phyloP scores from a whole-genome alignment of 2,329 filamentous ascomycete species.

The Lasiodiplodia hormozganensis region DNA sequence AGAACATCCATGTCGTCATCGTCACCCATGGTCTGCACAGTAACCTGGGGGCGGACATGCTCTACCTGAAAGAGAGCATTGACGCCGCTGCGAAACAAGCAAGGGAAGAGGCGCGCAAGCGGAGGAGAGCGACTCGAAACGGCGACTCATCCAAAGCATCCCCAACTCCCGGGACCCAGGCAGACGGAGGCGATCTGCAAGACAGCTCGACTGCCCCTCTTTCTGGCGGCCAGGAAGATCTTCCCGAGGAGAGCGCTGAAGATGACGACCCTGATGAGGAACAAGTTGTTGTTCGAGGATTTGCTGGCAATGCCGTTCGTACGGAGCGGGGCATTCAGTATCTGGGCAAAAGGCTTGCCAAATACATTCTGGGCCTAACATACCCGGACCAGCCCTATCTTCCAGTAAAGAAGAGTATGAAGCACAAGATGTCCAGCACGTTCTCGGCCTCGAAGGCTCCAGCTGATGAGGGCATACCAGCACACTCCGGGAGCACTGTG shows the following conservation, averaged over 20 bases:
- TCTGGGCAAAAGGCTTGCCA: conserved; percentile 90
- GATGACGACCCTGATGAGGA: conserved; percentile 74
- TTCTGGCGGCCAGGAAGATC: conserved; percentile 58
- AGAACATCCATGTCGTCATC: conserved; percentile 88
- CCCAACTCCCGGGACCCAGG: conserved; percentile 31
- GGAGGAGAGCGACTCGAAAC: conserved; percentile 47
- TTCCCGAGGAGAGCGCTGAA: conserved; percentile 46
- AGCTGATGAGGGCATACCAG: conserved; percentile 55
- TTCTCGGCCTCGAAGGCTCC: conserved; percentile 53
- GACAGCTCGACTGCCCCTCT: conserved; percentile 52
- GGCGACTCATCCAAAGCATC: conserved; percentile 18
- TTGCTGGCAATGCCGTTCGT: conserved; percentile 84
- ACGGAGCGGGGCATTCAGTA: conserved; percentile 98
- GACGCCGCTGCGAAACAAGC: conserved; percentile 81
- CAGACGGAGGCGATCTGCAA: conserved; percentile 1
- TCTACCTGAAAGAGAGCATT: conserved; percentile 96
- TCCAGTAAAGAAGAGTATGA: conserved; percentile 65
- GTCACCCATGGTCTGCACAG: conserved; percentile 95
- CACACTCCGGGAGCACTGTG: conserved; percentile 69
- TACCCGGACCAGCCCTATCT: conserved; percentile 93
- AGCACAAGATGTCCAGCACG: conserved; percentile 54
- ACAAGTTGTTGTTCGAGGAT: conserved; percentile 87
- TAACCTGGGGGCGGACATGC: conserved; percentile 94
- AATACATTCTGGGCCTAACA: conserved; percentile 86
- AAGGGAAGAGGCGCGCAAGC: conserved; percentile 69